phyloP scores from a whole-genome alignment of 2,329 filamentous ascomycete species.

The Trichophyton verrucosum region DNA sequence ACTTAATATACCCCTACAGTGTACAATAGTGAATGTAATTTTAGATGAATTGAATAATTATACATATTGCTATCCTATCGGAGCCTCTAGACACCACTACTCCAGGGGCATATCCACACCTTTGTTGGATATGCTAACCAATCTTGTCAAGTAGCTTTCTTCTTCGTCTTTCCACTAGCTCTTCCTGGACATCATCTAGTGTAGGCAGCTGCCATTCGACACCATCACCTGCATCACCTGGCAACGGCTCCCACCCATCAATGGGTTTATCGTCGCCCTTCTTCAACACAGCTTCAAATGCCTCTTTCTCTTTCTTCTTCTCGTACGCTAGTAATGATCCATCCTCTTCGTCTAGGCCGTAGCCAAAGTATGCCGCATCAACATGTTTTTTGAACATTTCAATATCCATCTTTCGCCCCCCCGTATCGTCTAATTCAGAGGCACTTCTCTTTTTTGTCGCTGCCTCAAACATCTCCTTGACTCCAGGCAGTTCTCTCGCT shows the following conservation, averaged over 20 bases:
- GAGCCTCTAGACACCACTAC: background rate
- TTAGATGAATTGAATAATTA: constrained; percentile 7
- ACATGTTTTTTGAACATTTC: constrained; percentile 51
- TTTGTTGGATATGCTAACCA: constrained; percentile 23
- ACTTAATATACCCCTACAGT: background rate
- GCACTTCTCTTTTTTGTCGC: constrained; percentile 52
- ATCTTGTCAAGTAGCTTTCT: constrained; percentile 76
- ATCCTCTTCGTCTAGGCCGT: constrained; percentile 85
- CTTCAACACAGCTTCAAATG: constrained; percentile 54
- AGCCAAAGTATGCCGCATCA: constrained; percentile 92
- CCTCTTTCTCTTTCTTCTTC: constrained; percentile 68
- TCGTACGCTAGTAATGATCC: constrained; percentile 70
- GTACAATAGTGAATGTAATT: background rate
- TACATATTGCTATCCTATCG: constrained; percentile 16
- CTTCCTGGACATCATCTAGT: constrained; percentile 83
- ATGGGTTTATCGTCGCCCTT: constrained; percentile 44
- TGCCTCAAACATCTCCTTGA: constrained; percentile 90
- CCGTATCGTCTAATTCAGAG: constrained; percentile 56
- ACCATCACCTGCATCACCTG: constrained; percentile 77
- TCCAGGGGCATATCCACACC: background rate
- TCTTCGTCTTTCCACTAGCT: constrained; percentile 75
- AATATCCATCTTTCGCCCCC: constrained; percentile 29
- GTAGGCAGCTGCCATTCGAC: constrained; percentile 71
- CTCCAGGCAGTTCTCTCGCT: constrained; percentile 78
- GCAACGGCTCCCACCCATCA: constrained; percentile 69